phyloP scores from a whole-genome alignment of 2,329 filamentous ascomycete genomes.

The Pseudogymnoascus sp. region DNA sequence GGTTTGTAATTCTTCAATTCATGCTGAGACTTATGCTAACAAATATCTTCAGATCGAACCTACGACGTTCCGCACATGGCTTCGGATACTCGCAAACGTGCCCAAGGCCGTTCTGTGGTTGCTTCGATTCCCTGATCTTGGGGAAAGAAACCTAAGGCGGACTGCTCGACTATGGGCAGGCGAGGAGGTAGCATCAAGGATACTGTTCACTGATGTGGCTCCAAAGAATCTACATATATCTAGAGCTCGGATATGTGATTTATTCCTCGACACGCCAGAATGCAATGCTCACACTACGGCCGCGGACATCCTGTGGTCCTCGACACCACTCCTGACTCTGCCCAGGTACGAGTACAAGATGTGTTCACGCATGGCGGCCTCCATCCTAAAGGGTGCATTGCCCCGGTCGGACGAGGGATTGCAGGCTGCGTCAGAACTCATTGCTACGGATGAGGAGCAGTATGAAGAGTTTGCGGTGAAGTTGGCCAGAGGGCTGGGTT shows the following conservation, averaged over 20 bases:
- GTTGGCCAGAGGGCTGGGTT: slow-evolving; percentile 57
- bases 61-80: slow-evolving; percentile 90
- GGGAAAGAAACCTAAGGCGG: slow-evolving; percentile 73
- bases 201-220: slow-evolving; percentile 94
- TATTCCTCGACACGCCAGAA: slow-evolving; percentile 95
- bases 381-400: slow-evolving; percentile 82
- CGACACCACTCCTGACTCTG: slow-evolving; percentile 82
- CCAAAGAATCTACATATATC: slow-evolving; percentile 92
- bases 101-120: slow-evolving; percentile 92
- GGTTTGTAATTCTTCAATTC: slow-evolving; percentile 43
- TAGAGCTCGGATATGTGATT: slow-evolving; percentile 81
- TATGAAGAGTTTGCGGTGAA: slow-evolving; percentile 74
- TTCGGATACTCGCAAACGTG: slow-evolving; percentile 77
- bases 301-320: slow-evolving; percentile 92
- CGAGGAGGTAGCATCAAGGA: slow-evolving; percentile 72
- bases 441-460: slow-evolving; percentile 68
- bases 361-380: slow-evolving; percentile 97
- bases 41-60: slow-evolving; percentile 69
- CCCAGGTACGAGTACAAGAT: slow-evolving; percentile 96
- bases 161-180: slow-evolving; percentile 82
- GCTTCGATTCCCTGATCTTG: slow-evolving; percentile 89
- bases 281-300: slow-evolving; percentile 98
- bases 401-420: slow-evolving; percentile 63
- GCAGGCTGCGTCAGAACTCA: slow-evolving; percentile 64
- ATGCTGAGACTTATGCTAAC: slow-evolving; percentile 6